Conservation (phyloP, 2,329 filamentous ascomycete species). For the Talaromyces sp. region DNA sequence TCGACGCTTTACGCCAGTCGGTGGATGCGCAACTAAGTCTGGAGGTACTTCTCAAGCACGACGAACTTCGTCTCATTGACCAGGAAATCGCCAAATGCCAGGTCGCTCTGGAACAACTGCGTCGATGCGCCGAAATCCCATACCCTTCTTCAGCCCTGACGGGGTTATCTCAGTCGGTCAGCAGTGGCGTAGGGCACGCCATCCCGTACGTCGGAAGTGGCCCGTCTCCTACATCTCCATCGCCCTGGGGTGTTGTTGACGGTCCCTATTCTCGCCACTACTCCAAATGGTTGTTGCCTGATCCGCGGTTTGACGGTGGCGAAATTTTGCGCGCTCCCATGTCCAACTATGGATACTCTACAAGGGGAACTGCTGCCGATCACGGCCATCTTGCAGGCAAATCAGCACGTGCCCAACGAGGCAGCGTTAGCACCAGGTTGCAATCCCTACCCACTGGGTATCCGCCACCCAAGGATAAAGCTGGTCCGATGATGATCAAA, state of each 20-base stretch:
- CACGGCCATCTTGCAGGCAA: constrained; percentile 47
- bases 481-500: constrained; percentile 77
- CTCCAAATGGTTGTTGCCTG: constrained; percentile 88
- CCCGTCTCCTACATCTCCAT: constrained; percentile 68
- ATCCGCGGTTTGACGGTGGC: constrained; percentile 75
- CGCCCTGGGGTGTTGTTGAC: constrained; percentile 85
- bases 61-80: constrained; percentile 89
- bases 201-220: constrained; percentile 59
- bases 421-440: constrained; percentile 59
- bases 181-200: constrained; percentile 68
- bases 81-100: constrained; percentile 96
- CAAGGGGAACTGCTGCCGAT: constrained; percentile 68
- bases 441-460: constrained; percentile 68
- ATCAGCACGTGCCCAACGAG: constrained; percentile 52
- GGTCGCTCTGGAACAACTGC: constrained; percentile 84
- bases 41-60: constrained; percentile 89
- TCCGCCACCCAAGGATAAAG: constrained; percentile 71
- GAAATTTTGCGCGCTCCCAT: constrained; percentile 26
- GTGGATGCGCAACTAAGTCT: constrained; percentile 85
- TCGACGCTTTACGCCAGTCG: constrained; percentile 59
- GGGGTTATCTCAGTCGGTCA: constrained; percentile 62
- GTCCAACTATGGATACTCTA: constrained; percentile 50
- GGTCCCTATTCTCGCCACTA: constrained; percentile 94
- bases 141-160: constrained; percentile 67
- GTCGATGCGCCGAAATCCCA: constrained; percentile 86